Base-by-base conservation (phyloP, 495 filamentous ascomycete species). In the Penicillium flavigenum region DNA sequence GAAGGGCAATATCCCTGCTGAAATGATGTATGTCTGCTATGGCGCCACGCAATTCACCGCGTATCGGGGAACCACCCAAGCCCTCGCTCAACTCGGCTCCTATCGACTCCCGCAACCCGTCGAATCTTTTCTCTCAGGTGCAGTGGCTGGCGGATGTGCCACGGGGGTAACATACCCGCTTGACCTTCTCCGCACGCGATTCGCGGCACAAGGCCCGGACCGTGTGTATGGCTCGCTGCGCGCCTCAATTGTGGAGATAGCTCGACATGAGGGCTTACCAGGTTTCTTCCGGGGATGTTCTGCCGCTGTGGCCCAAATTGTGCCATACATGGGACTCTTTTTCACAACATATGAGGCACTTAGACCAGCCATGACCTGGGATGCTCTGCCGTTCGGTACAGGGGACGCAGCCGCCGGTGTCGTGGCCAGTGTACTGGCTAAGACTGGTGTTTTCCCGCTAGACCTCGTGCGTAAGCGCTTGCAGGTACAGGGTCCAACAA, bases 1-100 rank as follows among this genome's bases (percentile, higher is more conserved):
- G 94, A 98, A 98, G 79, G 94, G 94, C 72, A 98, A 98, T 70
- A 83, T 98, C 58, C 91, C 94, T 52, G 94, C 94, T 26, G 94
- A 97, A 76, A 72, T 94, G 31, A 84, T 98, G 69, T 98, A 98
- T 78, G 79, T 98, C 46, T 83, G 83, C 65, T 98, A 97, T 77
- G 85, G 89, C 54, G 87, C 87, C 32, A 76, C 88, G 53, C 95
- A 98, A 76, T 98, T 98, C 82, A 86, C 87, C 8, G 76, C 88
- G n/a, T 98, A 98, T 78, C 86, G 89, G 44, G 83, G 82, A 34
- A 80, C 81, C 9, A 89, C 86, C 7, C 73, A 88, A 43, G 63
- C 80, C 7, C 77, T 96, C 3, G 76, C 83, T 27, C 70, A 77
- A 51, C 65, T 79, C 36, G 66, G 77, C 42, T 78, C 82, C 3